Evolutionary conservation across 1,284 basidiomycete genomes (phyloP).

Genomic region (Xanthoconium separans): DNA sequence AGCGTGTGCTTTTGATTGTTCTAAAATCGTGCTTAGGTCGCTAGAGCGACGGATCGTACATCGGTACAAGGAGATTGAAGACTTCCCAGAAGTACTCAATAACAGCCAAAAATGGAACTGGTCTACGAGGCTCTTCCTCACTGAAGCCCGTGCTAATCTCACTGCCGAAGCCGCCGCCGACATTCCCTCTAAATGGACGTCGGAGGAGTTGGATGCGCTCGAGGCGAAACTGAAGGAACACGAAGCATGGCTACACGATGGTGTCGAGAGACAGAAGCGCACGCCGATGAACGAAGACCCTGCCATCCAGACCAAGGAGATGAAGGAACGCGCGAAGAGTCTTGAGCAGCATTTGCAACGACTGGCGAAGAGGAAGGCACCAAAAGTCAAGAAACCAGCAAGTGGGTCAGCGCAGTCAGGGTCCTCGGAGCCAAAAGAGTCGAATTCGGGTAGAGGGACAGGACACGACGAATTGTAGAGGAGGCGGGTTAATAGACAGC

Average conservation of each 20-base stretch:
- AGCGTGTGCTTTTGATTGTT: not conserved
- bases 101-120: constrained; percentile 82
- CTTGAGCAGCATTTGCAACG: constrained; percentile 74
- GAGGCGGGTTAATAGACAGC: constrained; percentile 8
- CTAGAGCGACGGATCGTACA: constrained; percentile 82
- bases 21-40: constrained; percentile 44
- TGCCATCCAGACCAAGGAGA: constrained; percentile 76
- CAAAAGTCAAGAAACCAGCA: constrained; percentile 48
- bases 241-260: constrained; percentile 76
- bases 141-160: constrained; percentile 73
- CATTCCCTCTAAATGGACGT: constrained; percentile 74
- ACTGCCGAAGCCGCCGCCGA: constrained; percentile 56
- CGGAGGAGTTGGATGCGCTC: constrained; percentile 76
- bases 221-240: constrained; percentile 75
- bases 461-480: constrained; percentile 33
- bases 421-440: constrained; percentile 19
- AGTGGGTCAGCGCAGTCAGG: constrained; percentile 11
- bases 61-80: constrained; percentile 84
- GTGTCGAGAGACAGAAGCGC: constrained; percentile 77
- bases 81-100: constrained; percentile 71
- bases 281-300: constrained; percentile 77
- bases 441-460: constrained; percentile 16
- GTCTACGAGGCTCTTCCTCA: constrained; percentile 77
- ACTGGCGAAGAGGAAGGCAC: constrained; percentile 64
- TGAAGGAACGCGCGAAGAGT: constrained; percentile 77